phyloP scores from a whole-genome alignment of 306 rosid species.

The Cicer yamashitae region DNA sequence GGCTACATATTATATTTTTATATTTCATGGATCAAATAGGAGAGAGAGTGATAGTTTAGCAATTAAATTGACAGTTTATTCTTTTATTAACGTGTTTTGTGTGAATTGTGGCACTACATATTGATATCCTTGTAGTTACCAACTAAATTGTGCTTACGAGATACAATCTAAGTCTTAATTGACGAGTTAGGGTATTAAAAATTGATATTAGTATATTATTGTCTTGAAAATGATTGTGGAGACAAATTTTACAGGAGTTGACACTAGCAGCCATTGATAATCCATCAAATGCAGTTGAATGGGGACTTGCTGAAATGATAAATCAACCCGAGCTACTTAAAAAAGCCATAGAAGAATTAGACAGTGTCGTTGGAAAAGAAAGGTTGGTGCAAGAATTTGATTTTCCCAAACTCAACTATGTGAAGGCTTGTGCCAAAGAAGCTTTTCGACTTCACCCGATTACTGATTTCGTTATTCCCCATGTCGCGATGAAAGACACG shows the following conservation, averaged over 20 bases:
- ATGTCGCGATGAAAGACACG: conserved; percentile 34
- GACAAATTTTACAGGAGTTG: conserved; percentile 41
- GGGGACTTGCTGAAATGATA: conserved; percentile 37
- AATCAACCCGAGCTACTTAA: conserved; percentile 22
- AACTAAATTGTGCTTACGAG: too few species aligned
- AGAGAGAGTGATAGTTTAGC: too few species aligned
- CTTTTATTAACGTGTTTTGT: too few species aligned
- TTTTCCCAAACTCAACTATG: conserved; percentile 43
- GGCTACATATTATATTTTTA: too few species aligned
- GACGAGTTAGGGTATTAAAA: not conserved
- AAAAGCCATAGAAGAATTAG: not conserved
- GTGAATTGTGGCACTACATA: too few species aligned
- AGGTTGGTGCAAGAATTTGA: conserved; percentile 47
- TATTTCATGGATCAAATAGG: too few species aligned
- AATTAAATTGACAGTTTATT: too few species aligned
- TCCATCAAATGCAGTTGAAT: conserved; percentile 13
- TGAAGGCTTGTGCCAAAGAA: conserved; percentile 39
- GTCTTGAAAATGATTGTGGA: not conserved
- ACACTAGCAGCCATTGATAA: conserved; percentile 49
- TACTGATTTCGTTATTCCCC: conserved; percentile 42
- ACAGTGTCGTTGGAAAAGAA: not conserved
- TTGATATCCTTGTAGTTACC: too few species aligned
- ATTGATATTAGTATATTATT: not conserved
- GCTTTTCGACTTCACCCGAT: conserved; percentile 52
- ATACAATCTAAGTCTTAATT: too few species aligned